Evolutionary conservation across 352 stramenopile species (phyloP).

Genomic region (Phytophthora citrophthora): DNA sequence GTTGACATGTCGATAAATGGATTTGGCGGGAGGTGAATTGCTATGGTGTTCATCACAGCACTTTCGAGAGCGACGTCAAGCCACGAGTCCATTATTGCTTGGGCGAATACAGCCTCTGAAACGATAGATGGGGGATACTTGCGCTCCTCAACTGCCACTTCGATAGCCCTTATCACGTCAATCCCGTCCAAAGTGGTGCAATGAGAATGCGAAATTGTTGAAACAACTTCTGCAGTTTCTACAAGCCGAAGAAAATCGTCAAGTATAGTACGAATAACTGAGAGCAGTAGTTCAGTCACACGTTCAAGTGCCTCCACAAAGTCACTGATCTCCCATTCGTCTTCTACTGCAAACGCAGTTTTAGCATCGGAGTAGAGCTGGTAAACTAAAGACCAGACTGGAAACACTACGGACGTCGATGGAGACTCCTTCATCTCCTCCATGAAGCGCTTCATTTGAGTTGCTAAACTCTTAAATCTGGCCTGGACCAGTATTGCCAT

Average conservation of each 20-base stretch:
- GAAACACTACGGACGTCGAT: constrained; percentile 19
- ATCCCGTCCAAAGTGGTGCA: constrained; percentile 9
- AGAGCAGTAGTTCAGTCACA: constrained; percentile 30
- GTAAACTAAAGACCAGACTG: constrained; percentile 4
- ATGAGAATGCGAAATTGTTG: background rate
- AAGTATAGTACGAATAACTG: constrained; percentile 22
- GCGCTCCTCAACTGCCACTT: constrained; percentile 35
- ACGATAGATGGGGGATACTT: constrained; percentile 48
- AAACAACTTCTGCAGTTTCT: background rate
- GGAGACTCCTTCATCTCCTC: constrained; percentile 11
- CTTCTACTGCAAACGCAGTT: constrained; percentile 1
- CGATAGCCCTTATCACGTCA: constrained; percentile 42
- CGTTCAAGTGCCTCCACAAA: constrained; percentile 26
- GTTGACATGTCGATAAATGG: constrained; percentile 51
- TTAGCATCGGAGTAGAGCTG: constrained; percentile 6
- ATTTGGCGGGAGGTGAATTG: constrained; percentile 48
- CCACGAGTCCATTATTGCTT: constrained; percentile 52
- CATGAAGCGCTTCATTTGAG: constrained; percentile 16
- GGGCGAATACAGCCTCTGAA: constrained; percentile 49
- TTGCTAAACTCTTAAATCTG: constrained; percentile 5
- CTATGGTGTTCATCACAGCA: constrained; percentile 55
- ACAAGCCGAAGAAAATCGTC: constrained; percentile 30
- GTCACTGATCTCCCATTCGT: constrained; percentile 17
- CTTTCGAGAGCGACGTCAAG: constrained; percentile 60
- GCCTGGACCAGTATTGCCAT: constrained; percentile 5